A percentile compares a stretch with the other conserved stretches of the same genome.
Conservation (phyloP, 306 rosid genomes). For the Fragaria iinumae region DNA sequence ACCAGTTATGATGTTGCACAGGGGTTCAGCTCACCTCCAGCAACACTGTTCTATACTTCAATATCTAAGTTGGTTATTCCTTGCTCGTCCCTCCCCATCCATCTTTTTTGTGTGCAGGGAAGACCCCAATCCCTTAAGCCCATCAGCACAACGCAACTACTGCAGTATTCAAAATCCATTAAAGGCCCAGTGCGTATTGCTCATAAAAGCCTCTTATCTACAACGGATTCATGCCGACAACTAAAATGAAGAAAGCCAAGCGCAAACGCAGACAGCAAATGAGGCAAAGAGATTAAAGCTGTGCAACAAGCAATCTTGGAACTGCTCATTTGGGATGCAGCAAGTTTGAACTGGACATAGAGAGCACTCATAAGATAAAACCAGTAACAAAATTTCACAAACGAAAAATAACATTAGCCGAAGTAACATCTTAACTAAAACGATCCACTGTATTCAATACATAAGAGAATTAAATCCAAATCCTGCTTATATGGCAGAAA, state of each 20-base stretch:
- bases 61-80: not conserved
- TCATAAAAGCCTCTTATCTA: not conserved
- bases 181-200: not conserved
- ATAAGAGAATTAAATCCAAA: constrained; percentile 10
- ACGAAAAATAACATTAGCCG: not conserved
- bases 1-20: not conserved
- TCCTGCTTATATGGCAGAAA: constrained; percentile 18
- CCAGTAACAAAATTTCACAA: constrained; percentile 14
- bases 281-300: not conserved
- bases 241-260: not conserved
- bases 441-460: constrained; percentile 18
- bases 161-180: not conserved
- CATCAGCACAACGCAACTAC: not conserved
- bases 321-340: not conserved
- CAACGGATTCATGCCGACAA: not conserved
- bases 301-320: not conserved
- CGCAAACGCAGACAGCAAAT: not conserved
- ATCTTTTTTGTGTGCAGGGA: too few species aligned
- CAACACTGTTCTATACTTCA: not conserved
- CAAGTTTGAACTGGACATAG: not conserved
- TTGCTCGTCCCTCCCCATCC: too few species aligned
- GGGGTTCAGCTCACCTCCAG: not conserved
- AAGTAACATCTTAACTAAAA: constrained; percentile 17
- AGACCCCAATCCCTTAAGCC: not conserved
- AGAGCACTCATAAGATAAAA: not conserved